These are phyloP conservation scores for Lipomyces yamanashiensis DNA, from an alignment of 805 yeast genomes.

Conservation along the genomic window DNA sequence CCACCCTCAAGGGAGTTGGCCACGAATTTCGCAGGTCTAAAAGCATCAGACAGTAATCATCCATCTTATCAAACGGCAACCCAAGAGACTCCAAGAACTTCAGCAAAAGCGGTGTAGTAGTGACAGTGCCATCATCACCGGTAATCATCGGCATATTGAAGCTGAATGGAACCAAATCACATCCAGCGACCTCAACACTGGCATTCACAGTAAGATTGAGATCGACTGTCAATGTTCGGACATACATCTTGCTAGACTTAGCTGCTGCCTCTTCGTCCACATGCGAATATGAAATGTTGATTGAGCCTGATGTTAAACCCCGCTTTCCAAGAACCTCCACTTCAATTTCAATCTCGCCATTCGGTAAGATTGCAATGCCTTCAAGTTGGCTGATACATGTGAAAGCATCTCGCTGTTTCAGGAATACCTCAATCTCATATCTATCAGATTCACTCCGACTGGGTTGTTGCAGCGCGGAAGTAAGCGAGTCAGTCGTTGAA, in stretches of 20 bases:
- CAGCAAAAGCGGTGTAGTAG: conserved; percentile 20
- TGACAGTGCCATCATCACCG: not conserved
- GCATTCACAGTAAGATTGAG: conserved; percentile 71
- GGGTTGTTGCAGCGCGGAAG: conserved; percentile 50
- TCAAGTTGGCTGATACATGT: conserved; percentile 46
- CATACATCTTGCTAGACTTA: conserved; percentile 44
- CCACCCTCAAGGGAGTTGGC: conserved; percentile 55
- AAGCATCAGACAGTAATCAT: conserved; percentile 65
- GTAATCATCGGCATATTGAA: conserved; percentile 26
- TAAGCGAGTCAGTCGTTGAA: conserved; percentile 69
- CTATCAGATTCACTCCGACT: conserved; percentile 62
- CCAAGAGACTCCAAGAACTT: conserved; percentile 28
- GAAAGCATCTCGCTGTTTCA: conserved; percentile 63
- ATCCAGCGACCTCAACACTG: conserved; percentile 73
- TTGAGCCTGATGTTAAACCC: conserved; percentile 67
- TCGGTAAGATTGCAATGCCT: conserved; percentile 43
- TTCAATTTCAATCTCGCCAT: conserved; percentile 53
- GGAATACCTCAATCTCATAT: conserved; percentile 74
- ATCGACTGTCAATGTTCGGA: conserved; percentile 69
- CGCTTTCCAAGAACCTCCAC: conserved; percentile 72
- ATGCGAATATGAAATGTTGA: conserved; percentile 68
- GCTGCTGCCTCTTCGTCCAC: conserved; percentile 33
- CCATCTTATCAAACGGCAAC: conserved; percentile 44
- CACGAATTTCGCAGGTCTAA: conserved; percentile 84
- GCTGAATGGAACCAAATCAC: conserved; percentile 63